Conservation (phyloP, 192 early-diverging fungal genomes). For the Gryganskiella cystojenkinii region DNA sequence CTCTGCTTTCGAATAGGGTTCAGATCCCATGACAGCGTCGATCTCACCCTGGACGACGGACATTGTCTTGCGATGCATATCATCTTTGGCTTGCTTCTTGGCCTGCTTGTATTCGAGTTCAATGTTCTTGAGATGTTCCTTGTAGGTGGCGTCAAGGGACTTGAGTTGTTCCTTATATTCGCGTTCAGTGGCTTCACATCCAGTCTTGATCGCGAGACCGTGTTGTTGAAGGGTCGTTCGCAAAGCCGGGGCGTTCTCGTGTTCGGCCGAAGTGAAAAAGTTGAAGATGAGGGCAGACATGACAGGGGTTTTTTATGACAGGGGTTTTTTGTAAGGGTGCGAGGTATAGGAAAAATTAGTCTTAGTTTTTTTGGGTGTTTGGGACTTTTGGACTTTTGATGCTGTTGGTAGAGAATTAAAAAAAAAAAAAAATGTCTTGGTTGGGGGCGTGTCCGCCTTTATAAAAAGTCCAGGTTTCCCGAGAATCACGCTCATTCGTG, state of each 20-base stretch:
- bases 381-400: too few relatives aligned
- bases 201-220: constrained; percentile 17
- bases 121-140: not conserved
- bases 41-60: constrained; percentile 15
- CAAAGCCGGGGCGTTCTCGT: constrained; percentile 19
- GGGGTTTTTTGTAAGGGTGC: too few relatives aligned
- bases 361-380: too few relatives aligned
- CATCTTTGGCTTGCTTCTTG: constrained; percentile 15
- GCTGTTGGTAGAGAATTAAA: too few relatives aligned
- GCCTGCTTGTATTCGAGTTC: constrained; percentile 26
- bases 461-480: too few relatives aligned
- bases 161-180: constrained; percentile 24
- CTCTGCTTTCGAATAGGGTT: constrained; percentile 13
- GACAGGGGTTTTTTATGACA: too few relatives aligned
- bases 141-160: not conserved
- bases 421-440: too few relatives aligned
- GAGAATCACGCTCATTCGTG: too few relatives aligned
- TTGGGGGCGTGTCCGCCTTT: too few relatives aligned
- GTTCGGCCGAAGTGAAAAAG: constrained; percentile 17
- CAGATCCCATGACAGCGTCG: constrained; percentile 8
- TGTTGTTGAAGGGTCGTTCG: constrained; percentile 30
- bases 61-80: constrained; percentile 7
- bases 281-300: constrained; percentile 11
- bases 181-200: constrained; percentile 11
- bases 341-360: too few relatives aligned